These are phyloP conservation scores for Bruguiera parviflora DNA, from an alignment of 345 rosid genomes.

Conservation along the genomic window DNA sequence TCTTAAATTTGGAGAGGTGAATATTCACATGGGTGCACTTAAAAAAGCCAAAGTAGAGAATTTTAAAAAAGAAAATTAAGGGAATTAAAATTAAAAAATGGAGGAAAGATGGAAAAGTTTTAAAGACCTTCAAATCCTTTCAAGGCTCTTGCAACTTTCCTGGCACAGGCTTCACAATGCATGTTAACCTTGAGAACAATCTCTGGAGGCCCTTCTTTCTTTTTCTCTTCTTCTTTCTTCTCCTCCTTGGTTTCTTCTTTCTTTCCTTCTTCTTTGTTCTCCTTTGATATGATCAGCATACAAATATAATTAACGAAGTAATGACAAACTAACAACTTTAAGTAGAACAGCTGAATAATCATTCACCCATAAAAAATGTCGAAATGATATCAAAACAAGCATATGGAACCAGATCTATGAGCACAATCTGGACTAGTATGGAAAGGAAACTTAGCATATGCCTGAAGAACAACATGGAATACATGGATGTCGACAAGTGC, in stretches of 20 bases:
- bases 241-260: slow-evolving; percentile 24
- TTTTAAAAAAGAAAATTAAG: neutral
- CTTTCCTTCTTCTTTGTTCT: slow-evolving; percentile 15
- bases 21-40: neutral
- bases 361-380: too few species aligned
- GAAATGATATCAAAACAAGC: too few species aligned
- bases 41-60: neutral
- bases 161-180: slow-evolving; percentile 83
- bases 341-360: too few species aligned
- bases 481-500: slow-evolving; percentile 7
- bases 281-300: slow-evolving; percentile 9
- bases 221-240: slow-evolving; percentile 18
- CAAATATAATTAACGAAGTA: neutral
- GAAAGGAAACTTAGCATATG: neutral
- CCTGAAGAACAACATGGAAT: neutral
- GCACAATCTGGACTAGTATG: neutral
- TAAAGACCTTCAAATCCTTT: slow-evolving; percentile 61
- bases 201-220: slow-evolving; percentile 41
- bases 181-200: slow-evolving; percentile 73
- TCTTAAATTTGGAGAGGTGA: neutral
- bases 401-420: neutral
- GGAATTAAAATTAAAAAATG: neutral
- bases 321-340: too few species aligned
- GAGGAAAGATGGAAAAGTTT: neutral
- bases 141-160: slow-evolving; percentile 54